These are phyloP conservation scores for Phellinidium pouzarii DNA, from an alignment of 1,284 basidiomycete genomes.

Conservation along the genomic window DNA sequence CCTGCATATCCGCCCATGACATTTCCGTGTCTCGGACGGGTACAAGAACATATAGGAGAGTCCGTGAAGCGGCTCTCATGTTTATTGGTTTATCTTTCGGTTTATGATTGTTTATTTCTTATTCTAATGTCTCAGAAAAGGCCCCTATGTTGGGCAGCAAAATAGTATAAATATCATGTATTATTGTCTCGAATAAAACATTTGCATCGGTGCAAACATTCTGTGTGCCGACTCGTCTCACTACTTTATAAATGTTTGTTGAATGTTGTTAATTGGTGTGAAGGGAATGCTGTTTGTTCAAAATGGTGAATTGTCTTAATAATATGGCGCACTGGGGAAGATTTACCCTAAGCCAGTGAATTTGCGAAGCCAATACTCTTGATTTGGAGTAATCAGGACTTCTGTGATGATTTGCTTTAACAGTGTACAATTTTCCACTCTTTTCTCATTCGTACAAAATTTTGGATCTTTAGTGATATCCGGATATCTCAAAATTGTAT, in stretches of 20 bases:
- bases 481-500: slow-evolving; percentile 53
- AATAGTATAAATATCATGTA: too few relatives aligned
- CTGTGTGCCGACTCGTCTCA: too few relatives aligned
- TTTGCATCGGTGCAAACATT: too few relatives aligned
- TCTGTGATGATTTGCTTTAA: slow-evolving; percentile 70
- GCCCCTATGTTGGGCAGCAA: too few relatives aligned
- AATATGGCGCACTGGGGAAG: background rate
- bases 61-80: too few relatives aligned
- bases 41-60: too few relatives aligned
- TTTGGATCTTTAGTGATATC: slow-evolving; percentile 50
- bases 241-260: slow-evolving; percentile 91
- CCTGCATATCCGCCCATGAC: too few relatives aligned
- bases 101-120: too few relatives aligned
- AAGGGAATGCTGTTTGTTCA: slow-evolving; percentile 66
- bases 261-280: slow-evolving; percentile 90
- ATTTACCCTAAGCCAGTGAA: slow-evolving; percentile 70
- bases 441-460: slow-evolving; percentile 67
- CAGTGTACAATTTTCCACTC: slow-evolving; percentile 72
- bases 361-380: slow-evolving; percentile 67
- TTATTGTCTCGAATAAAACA: too few relatives aligned
- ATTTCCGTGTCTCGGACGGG: too few relatives aligned
- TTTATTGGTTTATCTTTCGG: too few relatives aligned
- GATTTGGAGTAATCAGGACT: slow-evolving; percentile 48
- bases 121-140: too few relatives aligned
- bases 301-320: slow-evolving; percentile 1